Conservation (phyloP, 2,329 filamentous ascomycete genomes). For the Pseudocercospora vitis region DNA sequence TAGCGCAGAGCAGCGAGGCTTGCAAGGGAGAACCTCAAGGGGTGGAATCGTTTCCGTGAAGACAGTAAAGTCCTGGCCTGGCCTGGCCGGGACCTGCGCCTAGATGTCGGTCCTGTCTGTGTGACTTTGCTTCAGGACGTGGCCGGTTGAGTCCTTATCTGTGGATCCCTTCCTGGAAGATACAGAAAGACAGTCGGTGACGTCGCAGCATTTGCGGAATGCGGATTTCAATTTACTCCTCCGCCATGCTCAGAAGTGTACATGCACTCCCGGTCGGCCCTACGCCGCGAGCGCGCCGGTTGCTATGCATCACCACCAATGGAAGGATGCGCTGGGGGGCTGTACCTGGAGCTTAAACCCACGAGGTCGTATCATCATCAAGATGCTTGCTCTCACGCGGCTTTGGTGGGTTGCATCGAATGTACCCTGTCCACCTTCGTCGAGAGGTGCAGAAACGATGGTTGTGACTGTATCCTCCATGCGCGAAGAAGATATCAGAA, state of each 20-base stretch:
- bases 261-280: not conserved
- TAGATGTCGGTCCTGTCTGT: constrained; percentile 3
- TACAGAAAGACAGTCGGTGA: not conserved
- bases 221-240: not conserved
- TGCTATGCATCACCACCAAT: constrained; percentile 4
- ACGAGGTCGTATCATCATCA: constrained; percentile 1
- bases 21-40: constrained; percentile 14
- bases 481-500: not conserved
- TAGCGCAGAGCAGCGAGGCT: constrained; percentile 7
- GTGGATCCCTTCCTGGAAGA: not conserved
- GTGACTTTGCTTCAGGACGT: not conserved
- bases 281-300: constrained; percentile 1
- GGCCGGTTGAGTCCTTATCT: not conserved
- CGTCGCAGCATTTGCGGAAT: not conserved
- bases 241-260: not conserved
- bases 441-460: not conserved
- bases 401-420: constrained; percentile 1
- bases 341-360: not conserved
- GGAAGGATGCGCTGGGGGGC: not conserved
- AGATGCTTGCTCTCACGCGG: constrained; percentile 5
- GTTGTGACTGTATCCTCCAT: not conserved
- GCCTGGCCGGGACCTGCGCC: not conserved
- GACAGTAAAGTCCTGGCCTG: not conserved
- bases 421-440: not conserved
- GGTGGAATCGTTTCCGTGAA: not conserved